phyloP scores from a whole-genome alignment of 441 rosid species.

The Gossypium gossypioides region DNA sequence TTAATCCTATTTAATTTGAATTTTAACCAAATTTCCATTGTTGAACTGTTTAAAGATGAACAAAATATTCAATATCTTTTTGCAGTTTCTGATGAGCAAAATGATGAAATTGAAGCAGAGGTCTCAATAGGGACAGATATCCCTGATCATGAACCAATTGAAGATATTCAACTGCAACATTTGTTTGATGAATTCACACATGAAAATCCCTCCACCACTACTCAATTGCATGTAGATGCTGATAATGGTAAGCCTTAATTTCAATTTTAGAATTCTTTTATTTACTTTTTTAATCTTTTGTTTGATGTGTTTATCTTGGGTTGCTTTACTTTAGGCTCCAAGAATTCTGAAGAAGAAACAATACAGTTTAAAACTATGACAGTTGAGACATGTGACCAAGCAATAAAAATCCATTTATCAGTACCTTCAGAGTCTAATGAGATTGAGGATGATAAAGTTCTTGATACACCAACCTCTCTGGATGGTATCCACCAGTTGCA shows the following conservation, averaged over 20 bases:
- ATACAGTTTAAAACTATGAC: constrained; percentile 36
- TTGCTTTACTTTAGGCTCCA: constrained; percentile 21
- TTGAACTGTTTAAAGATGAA: constrained; percentile 1
- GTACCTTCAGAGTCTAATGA: constrained; percentile 29
- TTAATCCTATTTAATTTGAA: not conserved
- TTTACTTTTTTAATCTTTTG: not conserved
- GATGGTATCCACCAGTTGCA: constrained; percentile 47
- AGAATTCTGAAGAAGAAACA: constrained; percentile 29
- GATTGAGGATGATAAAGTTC: constrained; percentile 45
- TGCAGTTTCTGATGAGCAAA: constrained; percentile 39
- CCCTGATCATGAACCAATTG: constrained; percentile 64
- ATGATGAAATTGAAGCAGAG: constrained; percentile 54
- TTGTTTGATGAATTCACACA: constrained; percentile 12
- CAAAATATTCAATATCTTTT: constrained; percentile 2
- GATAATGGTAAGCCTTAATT: constrained; percentile 28
- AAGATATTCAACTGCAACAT: constrained; percentile 32
- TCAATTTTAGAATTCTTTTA: not conserved
- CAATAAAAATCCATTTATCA: constrained; percentile 14
- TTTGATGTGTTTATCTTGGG: constrained; percentile 6
- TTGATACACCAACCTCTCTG: constrained; percentile 41
- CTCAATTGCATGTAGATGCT: constrained; percentile 5
- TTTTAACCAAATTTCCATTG: not conserved
- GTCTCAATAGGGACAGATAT: constrained; percentile 77
- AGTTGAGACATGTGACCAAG: constrained; percentile 22
- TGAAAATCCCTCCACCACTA: constrained; percentile 23